phyloP scores from a whole-genome alignment of 2,329 filamentous ascomycete species.

The Podosphaera xanthii region DNA sequence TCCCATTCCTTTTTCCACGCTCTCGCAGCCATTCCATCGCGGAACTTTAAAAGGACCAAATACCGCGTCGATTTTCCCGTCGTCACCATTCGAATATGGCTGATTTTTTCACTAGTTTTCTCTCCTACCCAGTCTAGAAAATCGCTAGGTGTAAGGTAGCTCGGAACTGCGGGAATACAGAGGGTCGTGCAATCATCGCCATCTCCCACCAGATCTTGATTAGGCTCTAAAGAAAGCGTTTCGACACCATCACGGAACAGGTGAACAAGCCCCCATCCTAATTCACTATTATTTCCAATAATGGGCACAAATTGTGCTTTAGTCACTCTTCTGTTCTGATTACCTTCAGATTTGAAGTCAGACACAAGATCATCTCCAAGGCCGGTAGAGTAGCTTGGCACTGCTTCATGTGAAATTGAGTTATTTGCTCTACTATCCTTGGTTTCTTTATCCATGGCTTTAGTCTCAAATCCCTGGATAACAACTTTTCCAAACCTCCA shows the following conservation, averaged over 20 bases:
- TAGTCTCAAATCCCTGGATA: conserved; percentile 58
- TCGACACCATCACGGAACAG: conserved; percentile 74
- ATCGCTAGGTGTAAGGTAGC: conserved; percentile 76
- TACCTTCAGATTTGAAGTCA: not conserved
- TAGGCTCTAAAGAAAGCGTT: conserved; percentile 34
- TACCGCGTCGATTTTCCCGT: conserved; percentile 77
- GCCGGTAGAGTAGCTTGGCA: conserved; percentile 9
- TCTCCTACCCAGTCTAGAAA: conserved; percentile 83
- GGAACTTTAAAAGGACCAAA: conserved; percentile 88
- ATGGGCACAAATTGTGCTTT: conserved; percentile 61
- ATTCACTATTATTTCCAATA: conserved; percentile 42
- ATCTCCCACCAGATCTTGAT: conserved; percentile 9
- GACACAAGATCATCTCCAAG: conserved; percentile 7
- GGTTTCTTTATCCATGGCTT: conserved; percentile 11
- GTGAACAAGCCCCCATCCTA: conserved; percentile 84
- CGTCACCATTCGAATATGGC: conserved; percentile 84
- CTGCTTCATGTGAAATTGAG: conserved; percentile 18
- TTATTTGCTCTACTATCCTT: conserved; percentile 15
- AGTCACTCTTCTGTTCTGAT: conserved; percentile 33
- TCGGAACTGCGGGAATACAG: conserved; percentile 85
- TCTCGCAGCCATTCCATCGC: conserved; percentile 47
- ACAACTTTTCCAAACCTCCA: conserved; percentile 64
- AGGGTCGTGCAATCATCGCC: conserved; percentile 52
- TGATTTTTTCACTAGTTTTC: conserved; percentile 63
- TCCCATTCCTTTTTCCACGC: conserved; percentile 76